These are phyloP conservation scores for Penicillium roqueforti DNA, from an alignment of 495 filamentous ascomycete species.

Conservation along the genomic window DNA sequence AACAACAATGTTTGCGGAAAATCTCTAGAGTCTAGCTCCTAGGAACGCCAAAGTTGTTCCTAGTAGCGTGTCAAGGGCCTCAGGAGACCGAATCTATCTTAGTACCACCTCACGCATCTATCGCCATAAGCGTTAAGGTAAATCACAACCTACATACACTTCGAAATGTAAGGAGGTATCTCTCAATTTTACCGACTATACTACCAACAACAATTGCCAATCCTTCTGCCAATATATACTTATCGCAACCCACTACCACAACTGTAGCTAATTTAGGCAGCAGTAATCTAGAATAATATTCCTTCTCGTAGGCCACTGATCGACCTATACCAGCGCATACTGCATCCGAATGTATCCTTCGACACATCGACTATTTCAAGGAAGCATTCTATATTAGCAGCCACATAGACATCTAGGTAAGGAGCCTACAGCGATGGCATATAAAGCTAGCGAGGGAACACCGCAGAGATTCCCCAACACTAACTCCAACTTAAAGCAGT, in stretches of 20 bases:
- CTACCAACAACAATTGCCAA: not conserved
- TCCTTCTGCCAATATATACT: not conserved
- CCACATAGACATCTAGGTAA: not conserved
- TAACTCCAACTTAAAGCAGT: not conserved
- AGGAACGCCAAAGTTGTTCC: not conserved
- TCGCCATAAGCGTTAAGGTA: not conserved
- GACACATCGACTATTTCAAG: not conserved
- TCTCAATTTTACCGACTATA: not conserved
- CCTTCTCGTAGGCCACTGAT: not conserved
- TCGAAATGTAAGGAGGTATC: not conserved
- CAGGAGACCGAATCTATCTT: not conserved
- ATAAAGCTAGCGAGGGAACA: constrained; percentile 1
- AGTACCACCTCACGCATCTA: not conserved
- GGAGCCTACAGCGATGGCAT: not conserved
- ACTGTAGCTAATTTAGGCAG: not conserved
- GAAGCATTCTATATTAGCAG: not conserved
- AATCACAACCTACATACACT: constrained; percentile 1
- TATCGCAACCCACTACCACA: not conserved
- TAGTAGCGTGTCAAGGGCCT: not conserved
- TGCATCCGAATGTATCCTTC: not conserved
- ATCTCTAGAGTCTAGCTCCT: not conserved
- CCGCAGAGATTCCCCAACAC: not conserved
- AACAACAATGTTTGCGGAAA: not conserved
- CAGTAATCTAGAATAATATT: constrained; percentile 1
- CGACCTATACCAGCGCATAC: not conserved